Evolutionary conservation across 2,329 filamentous ascomycete species (phyloP), one percentile per base, ranked within the genome.

Genomic region (Cordyceps fumosorosea): DNA sequence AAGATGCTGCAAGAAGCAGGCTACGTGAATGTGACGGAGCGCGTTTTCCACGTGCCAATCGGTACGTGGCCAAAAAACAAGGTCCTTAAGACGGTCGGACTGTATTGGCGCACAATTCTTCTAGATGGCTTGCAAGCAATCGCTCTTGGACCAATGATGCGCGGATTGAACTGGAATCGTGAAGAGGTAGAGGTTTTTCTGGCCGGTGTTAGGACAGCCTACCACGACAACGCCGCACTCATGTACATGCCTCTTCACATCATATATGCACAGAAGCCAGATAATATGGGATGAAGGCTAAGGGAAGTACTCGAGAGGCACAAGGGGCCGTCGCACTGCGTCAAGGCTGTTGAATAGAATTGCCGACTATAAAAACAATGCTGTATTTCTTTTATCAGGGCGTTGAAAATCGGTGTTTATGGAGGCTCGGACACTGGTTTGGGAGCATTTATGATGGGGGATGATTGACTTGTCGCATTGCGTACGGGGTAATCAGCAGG

Each of bases 231-330:
- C 55, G 67, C 70, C 62, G 72, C 71, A 66, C 76, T 79, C 66
- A 73, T 77, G 74, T 83, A 82, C 65, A 84, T 85, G 82, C 81
- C 81, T 10, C 73, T 84, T 65, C 78, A 83, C 67, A 76, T 84
- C 57, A 73, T 83, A 14, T 84, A 81, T 66, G 82, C 77, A 18
- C 82, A 84, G 69, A 84, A 79, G 69, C 80, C 82, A 40, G 61
- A 62, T 52, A 42, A 62, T n/a, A 62, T 62, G 59, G 52, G 24
- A 1, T 62, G 20, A 51, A 32, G 20, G n/a, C 8, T 16, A 8
- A 20, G 10, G 32, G 22, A 26, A 37, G 20, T 2, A 29, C 18
- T 1, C 18, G 16, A 47, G 12, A 11, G 26, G 18, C 34, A 18
- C 24, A 32, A 44, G 40, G 3, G 18, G 40, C 40, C 3, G 14